Evolutionary conservation across 2,329 filamentous ascomycete species (phyloP).

Genomic region (Epichloe coenophiala): DNA sequence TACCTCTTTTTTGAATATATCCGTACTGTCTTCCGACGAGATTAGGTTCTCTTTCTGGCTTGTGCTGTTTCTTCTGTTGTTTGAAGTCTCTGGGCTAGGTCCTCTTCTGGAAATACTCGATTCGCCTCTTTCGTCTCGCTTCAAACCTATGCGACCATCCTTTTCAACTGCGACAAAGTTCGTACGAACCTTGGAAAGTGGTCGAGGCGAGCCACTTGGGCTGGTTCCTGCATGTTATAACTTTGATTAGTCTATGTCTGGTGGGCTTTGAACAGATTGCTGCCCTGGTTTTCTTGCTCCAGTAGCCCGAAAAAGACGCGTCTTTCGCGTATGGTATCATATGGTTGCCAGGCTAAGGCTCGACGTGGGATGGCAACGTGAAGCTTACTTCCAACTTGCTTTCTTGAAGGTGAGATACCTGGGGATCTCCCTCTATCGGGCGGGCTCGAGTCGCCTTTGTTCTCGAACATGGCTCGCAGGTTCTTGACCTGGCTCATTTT

Average conservation of each 20-base stretch:
- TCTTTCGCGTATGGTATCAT: too few relatives aligned
- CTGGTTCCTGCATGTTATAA: conserved; percentile 15
- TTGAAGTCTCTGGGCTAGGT: conserved; percentile 21
- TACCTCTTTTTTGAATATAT: neutral
- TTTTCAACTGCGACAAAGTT: conserved; percentile 64
- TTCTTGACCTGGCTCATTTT: conserved; percentile 56
- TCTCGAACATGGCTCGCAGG: conserved; percentile 70
- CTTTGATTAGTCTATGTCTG: conserved; percentile 11
- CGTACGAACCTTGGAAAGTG: conserved; percentile 61
- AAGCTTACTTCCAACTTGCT: conserved; percentile 10
- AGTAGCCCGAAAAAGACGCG: neutral
- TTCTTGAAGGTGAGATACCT: conserved; percentile 26
- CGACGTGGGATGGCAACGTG: neutral
- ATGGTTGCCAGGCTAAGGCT: neutral
- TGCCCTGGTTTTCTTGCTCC: neutral
- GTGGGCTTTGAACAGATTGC: neutral
- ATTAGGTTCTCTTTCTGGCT: conserved; percentile 23
- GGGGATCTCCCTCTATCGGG: conserved; percentile 60
- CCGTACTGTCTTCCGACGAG: conserved; percentile 12
- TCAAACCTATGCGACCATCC: conserved; percentile 42
- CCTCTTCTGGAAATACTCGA: conserved; percentile 24
- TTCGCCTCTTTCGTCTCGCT: conserved; percentile 24
- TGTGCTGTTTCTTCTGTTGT: conserved; percentile 20
- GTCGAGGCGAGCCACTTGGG: conserved; percentile 41
- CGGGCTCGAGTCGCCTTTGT: conserved; percentile 50